Conservation (phyloP, 495 filamentous ascomycete genomes). For the Hypoxylon cercidicola region DNA sequence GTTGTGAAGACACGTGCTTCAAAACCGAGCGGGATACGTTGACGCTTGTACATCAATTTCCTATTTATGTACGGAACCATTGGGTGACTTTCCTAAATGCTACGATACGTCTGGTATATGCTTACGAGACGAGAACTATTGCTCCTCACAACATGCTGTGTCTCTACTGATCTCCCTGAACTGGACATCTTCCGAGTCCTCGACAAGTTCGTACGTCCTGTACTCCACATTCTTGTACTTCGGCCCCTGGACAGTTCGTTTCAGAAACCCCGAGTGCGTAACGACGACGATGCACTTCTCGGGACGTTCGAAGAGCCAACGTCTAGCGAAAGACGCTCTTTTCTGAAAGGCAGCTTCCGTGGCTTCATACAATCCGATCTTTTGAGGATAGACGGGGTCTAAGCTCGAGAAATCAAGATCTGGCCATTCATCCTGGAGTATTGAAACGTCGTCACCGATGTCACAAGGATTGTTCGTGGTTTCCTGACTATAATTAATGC, state of each 20-base stretch:
- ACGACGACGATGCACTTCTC: slow-evolving; percentile 66
- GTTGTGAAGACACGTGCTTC: background rate
- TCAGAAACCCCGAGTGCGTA: slow-evolving; percentile 61
- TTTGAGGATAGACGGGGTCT: slow-evolving; percentile 59
- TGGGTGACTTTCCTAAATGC: background rate
- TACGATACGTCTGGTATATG: background rate
- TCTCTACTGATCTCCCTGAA: slow-evolving; percentile 48
- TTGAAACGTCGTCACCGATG: slow-evolving; percentile 50
- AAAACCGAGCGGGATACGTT: background rate
- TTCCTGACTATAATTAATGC: slow-evolving; percentile 49
- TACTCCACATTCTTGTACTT: slow-evolving; percentile 61
- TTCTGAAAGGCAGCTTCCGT: slow-evolving; percentile 51
- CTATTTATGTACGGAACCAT: background rate
- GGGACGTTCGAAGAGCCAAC: slow-evolving; percentile 54
- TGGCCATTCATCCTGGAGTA: slow-evolving; percentile 55
- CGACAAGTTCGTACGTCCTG: slow-evolving; percentile 58
- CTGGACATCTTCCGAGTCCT: slow-evolving; percentile 45
- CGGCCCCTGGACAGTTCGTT: slow-evolving; percentile 47
- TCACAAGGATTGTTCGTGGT: slow-evolving; percentile 65
- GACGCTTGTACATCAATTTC: background rate
- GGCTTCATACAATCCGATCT: slow-evolving; percentile 58
- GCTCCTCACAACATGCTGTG: background rate
- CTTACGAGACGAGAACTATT: background rate
- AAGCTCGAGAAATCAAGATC: slow-evolving; percentile 56
- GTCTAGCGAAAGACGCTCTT: slow-evolving; percentile 53